Conservation (phyloP, 345 rosid genomes). For the Pugionium cornutum region DNA sequence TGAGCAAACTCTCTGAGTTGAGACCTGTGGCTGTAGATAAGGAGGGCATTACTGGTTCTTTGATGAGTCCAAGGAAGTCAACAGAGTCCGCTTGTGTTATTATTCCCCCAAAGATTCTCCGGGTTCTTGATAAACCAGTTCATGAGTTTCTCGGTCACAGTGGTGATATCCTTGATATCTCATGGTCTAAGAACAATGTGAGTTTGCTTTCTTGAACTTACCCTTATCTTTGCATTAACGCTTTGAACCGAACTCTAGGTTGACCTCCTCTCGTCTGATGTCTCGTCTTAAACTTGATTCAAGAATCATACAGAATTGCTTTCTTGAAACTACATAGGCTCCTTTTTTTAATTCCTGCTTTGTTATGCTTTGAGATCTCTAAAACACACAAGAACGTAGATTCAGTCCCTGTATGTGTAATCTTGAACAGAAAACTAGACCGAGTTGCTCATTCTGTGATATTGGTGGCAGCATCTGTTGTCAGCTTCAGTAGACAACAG, state of each 20-base stretch:
- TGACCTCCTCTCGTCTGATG: not conserved
- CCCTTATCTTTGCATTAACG: not conserved
- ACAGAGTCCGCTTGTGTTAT: constrained; percentile 81
- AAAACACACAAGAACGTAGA: constrained; percentile 37
- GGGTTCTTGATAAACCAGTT: constrained; percentile 68
- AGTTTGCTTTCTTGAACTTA: constrained; percentile 35
- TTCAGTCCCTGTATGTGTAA: constrained; percentile 45
- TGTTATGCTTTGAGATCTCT: constrained; percentile 31
- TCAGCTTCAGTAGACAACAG: constrained; percentile 79
- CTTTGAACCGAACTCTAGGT: constrained; percentile 17
- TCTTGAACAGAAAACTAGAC: constrained; percentile 49
- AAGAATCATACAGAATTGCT: not conserved
- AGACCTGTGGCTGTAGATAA: constrained; percentile 61
- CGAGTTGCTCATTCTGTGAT: constrained; percentile 46
- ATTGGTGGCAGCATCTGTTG: constrained; percentile 64
- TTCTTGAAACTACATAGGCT: not conserved
- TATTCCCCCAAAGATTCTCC: constrained; percentile 77
- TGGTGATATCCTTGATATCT: constrained; percentile 68
- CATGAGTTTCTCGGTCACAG: constrained; percentile 69
- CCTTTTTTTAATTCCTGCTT: not conserved
- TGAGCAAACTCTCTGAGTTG: constrained; percentile 65
- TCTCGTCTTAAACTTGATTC: constrained; percentile 4
- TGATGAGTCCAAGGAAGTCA: constrained; percentile 59
- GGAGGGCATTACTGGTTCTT: constrained; percentile 46
- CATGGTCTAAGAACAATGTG: constrained; percentile 82